phyloP scores from a whole-genome alignment of 768 basidiomycete genomes.

The Rhodosporidiobolus odoratus region DNA sequence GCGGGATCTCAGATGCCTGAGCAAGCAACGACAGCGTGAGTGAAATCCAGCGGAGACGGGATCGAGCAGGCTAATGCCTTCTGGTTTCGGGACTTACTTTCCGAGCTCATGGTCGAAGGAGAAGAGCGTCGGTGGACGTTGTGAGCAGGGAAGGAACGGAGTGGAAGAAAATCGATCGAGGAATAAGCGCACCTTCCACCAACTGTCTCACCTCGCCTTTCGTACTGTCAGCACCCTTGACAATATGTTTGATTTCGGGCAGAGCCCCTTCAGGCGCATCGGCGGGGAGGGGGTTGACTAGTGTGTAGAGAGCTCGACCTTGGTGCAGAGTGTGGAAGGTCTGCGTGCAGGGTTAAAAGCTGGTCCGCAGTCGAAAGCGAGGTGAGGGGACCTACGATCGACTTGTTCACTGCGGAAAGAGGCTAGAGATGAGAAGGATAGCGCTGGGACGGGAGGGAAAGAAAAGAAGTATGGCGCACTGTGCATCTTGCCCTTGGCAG shows the following conservation, averaged over 20 bases:
- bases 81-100: no score
- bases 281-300: constrained; percentile 46
- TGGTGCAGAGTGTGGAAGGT: constrained; percentile 56
- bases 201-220: constrained; percentile 49
- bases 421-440: no score
- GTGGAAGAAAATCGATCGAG: not conserved
- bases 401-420: constrained; percentile 12
- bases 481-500: constrained; percentile 9
- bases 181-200: constrained; percentile 50
- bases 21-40: not conserved
- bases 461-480: not conserved
- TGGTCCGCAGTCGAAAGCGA: not conserved
- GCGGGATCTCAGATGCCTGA: constrained; percentile 43
- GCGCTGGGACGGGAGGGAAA: no score
- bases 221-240: constrained; percentile 51
- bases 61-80: no score
- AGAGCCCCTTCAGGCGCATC: constrained; percentile 39
- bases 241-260: constrained; percentile 48
- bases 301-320: constrained; percentile 55
- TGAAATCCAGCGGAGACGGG: not conserved
- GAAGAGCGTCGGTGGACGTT: no score
- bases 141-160: not conserved
- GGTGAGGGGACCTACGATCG: not conserved
- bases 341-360: constrained; percentile 41
- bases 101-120: no score